Percentiles rank a stretch among this genome's conserved stretches.
Conservation (phyloP, 1,284 basidiomycete species). For the Pyrrhoderma noxium region DNA sequence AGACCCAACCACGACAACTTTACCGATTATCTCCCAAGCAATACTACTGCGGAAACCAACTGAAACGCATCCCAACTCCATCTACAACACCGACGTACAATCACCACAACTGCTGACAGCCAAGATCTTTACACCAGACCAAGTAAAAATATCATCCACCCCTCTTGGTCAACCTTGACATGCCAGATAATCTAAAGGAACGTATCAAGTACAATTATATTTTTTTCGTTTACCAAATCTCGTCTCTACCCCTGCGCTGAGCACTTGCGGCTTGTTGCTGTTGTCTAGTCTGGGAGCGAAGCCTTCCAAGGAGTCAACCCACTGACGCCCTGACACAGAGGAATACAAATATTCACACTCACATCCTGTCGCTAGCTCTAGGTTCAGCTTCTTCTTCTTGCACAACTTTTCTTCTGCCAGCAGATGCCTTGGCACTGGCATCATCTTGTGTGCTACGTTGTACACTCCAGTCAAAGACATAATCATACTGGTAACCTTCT, state of each 20-base stretch:
- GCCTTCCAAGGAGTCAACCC: constrained; percentile 36
- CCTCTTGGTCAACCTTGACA: constrained; percentile 55
- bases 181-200: constrained; percentile 25
- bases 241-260: constrained; percentile 58
- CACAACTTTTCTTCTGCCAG: constrained; percentile 58
- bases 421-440: constrained; percentile 50
- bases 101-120: constrained; percentile 33
- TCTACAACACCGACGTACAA: constrained; percentile 25
- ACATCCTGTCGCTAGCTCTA: constrained; percentile 73
- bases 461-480: constrained; percentile 97
- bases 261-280: constrained; percentile 58
- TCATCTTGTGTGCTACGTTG: constrained; percentile 70
- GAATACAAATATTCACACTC: constrained; percentile 33
- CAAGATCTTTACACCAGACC: constrained; percentile 43
- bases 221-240: constrained; percentile 61
- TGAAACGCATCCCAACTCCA: constrained; percentile 19
- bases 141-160: constrained; percentile 41
- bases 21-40: constrained; percentile 1
- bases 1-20: constrained; percentile 6
- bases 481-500: constrained; percentile 97
- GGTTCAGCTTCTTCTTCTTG: constrained; percentile 71
- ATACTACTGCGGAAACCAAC: constrained; percentile 9
- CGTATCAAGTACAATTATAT: constrained; percentile 13
- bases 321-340: constrained; percentile 19
- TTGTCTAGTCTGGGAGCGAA: constrained; percentile 78